Evolutionary conservation across 2,329 filamentous ascomycete genomes (phyloP).

Genomic region (Bipolaris zeicola): DNA sequence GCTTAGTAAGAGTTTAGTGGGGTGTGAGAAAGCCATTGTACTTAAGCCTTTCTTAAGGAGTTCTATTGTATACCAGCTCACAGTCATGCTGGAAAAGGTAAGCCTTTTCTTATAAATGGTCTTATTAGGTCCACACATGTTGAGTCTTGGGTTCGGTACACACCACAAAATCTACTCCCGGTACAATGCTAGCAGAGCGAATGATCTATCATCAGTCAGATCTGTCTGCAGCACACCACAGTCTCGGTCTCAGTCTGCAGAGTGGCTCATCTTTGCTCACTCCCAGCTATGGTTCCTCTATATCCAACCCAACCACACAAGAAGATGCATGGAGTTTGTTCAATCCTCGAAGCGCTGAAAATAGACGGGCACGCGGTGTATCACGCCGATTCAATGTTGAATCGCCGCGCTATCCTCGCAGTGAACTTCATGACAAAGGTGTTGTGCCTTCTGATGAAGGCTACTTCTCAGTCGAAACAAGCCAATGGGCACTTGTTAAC

Average conservation of each 20-base stretch:
- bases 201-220: constrained; percentile 14
- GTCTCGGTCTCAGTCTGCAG: constrained; percentile 17
- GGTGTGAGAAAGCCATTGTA: no score
- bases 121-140: no score
- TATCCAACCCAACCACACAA: constrained; percentile 16
- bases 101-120: no score
- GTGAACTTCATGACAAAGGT: constrained; percentile 32
- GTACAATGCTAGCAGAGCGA: constrained; percentile 5
- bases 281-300: constrained; percentile 8
- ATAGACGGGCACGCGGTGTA: constrained; percentile 4
- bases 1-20: no score
- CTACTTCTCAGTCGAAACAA: constrained; percentile 35
- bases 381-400: constrained; percentile 19
- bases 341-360: constrained; percentile 21
- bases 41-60: no score
- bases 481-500: constrained; percentile 40
- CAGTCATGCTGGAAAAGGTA: no score
- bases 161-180: constrained; percentile 17
- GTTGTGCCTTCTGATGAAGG: constrained; percentile 38
- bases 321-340: constrained; percentile 39
- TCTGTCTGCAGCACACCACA: constrained; percentile 4
- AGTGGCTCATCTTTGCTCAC: constrained; percentile 20
- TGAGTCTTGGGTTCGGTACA: no score
- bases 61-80: no score
- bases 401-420: constrained; percentile 25